These are phyloP conservation scores for Tolypocladium album DNA, from an alignment of 2,329 filamentous ascomycete species.

Conservation along the genomic window DNA sequence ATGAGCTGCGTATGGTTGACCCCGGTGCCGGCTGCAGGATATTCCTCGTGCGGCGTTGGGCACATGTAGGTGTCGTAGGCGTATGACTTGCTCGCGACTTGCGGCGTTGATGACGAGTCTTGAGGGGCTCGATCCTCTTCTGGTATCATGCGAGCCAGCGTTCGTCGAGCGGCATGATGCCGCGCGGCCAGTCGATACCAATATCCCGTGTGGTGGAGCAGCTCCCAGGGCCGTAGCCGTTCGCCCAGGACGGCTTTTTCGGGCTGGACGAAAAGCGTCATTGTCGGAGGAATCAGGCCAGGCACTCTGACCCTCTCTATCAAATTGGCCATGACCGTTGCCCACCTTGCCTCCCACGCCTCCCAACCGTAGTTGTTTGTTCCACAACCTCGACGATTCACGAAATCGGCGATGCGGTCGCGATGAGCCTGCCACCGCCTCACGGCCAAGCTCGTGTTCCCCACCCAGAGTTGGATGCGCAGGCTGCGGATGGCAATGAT, in stretches of 20 bases:
- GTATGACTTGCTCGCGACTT: slow-evolving; percentile 38
- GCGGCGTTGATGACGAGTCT: slow-evolving; percentile 32
- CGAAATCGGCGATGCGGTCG: slow-evolving; percentile 60
- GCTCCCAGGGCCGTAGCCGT: slow-evolving; percentile 50
- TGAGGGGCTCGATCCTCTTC: slow-evolving; percentile 45
- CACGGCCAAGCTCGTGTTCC: slow-evolving; percentile 68
- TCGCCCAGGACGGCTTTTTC: slow-evolving; percentile 50
- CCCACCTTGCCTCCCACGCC: slow-evolving; percentile 79
- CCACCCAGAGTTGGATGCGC: slow-evolving; percentile 72
- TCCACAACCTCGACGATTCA: slow-evolving; percentile 76
- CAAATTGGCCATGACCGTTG: slow-evolving; percentile 49
- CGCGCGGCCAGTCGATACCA: slow-evolving; percentile 53
- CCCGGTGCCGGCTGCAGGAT: slow-evolving; percentile 37
- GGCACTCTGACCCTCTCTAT: slow-evolving; percentile 43
- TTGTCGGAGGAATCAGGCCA: slow-evolving; percentile 33
- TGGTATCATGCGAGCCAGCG: slow-evolving; percentile 44
- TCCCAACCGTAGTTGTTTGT: slow-evolving; percentile 87
- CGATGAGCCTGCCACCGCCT: slow-evolving; percentile 73
- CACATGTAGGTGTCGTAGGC: slow-evolving; percentile 58
- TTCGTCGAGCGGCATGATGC: slow-evolving; percentile 42
- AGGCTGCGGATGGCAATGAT: slow-evolving; percentile 69
- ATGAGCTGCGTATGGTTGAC: slow-evolving; percentile 47
- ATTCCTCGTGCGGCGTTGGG: slow-evolving; percentile 50
- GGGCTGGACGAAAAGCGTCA: slow-evolving; percentile 38
- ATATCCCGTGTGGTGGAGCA: slow-evolving; percentile 55